Conservation (phyloP, 1,284 basidiomycete genomes). For the Microbotryum scabiosae region DNA sequence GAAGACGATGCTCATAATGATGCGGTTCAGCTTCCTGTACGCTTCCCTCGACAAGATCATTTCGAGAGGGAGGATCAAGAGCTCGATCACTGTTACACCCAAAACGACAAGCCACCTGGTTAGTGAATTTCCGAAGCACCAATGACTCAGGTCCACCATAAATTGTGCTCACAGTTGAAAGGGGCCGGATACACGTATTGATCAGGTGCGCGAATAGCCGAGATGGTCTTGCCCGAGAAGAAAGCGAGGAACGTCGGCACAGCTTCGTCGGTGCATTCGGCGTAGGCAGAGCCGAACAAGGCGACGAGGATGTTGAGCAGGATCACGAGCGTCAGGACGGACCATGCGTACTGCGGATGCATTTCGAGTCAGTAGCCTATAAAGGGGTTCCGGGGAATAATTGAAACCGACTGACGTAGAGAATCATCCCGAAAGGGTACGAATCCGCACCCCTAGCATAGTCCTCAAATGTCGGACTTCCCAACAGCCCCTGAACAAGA, state of each 20-base stretch:
- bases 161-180: conserved; percentile 51
- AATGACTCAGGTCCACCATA: too few relatives aligned
- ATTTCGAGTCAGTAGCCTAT: too few relatives aligned
- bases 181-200: conserved; percentile 41
- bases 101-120: conserved; percentile 34
- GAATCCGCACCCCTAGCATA: background rate
- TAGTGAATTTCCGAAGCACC: conserved; percentile 38
- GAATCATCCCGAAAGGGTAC: conserved; percentile 53
- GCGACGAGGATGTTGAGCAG: conserved; percentile 92
- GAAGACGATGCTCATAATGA: conserved; percentile 68
- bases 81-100: conserved; percentile 19
- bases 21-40: conserved; percentile 67
- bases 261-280: conserved; percentile 47
- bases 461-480: conserved; percentile 59
- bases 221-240: conserved; percentile 50
- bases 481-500: conserved; percentile 33
- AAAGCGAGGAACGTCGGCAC: conserved; percentile 74
- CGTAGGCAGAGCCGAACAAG: conserved; percentile 49
- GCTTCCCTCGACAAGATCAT: conserved; percentile 35
- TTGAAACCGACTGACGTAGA: conserved; percentile 56
- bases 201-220: conserved; percentile 59
- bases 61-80: conserved; percentile 33
- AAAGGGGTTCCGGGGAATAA: too few relatives aligned
- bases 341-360: conserved; percentile 54
- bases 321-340: conserved; percentile 72